phyloP scores from a whole-genome alignment of 306 rosid genomes.

The Sicyos edulis region DNA sequence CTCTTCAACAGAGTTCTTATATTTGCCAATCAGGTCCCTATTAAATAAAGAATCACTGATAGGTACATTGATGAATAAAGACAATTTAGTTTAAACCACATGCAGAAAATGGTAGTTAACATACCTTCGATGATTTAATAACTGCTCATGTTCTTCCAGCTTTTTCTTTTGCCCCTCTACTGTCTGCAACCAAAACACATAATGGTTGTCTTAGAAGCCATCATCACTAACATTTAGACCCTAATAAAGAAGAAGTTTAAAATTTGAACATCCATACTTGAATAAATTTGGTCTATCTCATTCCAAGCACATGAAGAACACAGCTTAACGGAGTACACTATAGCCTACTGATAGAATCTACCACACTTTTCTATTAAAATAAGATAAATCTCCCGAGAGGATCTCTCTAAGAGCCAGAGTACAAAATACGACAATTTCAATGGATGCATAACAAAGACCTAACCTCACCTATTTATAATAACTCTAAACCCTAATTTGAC shows the following conservation, averaged over 20 bases:
- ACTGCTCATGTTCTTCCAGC: slow-evolving; percentile 69
- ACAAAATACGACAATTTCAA: too few species aligned
- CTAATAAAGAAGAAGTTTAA: background rate
- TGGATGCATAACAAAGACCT: too few species aligned
- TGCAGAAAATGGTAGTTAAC: slow-evolving; percentile 14
- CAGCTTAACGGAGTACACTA: background rate
- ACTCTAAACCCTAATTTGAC: too few species aligned
- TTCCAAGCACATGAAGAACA: slow-evolving; percentile 10
- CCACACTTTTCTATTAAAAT: too few species aligned
- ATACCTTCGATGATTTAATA: slow-evolving; percentile 67
- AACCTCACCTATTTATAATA: too few species aligned
- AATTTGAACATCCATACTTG: background rate
- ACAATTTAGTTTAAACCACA: slow-evolving; percentile 17
- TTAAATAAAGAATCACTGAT: background rate
- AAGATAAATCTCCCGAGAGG: too few species aligned
- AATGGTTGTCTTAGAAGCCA: background rate
- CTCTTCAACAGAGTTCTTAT: slow-evolving; percentile 61
- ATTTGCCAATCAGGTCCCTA: slow-evolving; percentile 70
- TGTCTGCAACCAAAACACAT: slow-evolving; percentile 45
- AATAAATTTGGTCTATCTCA: background rate
- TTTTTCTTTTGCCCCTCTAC: slow-evolving; percentile 87
- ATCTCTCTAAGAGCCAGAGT: too few species aligned
- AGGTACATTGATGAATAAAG: slow-evolving; percentile 16
- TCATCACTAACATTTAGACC: background rate
- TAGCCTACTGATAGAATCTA: background rate